Evolutionary conservation across 2,329 filamentous ascomycete species (phyloP), one percentile per base, ranked within the genome.

Genomic region (Neonectria hederae): DNA sequence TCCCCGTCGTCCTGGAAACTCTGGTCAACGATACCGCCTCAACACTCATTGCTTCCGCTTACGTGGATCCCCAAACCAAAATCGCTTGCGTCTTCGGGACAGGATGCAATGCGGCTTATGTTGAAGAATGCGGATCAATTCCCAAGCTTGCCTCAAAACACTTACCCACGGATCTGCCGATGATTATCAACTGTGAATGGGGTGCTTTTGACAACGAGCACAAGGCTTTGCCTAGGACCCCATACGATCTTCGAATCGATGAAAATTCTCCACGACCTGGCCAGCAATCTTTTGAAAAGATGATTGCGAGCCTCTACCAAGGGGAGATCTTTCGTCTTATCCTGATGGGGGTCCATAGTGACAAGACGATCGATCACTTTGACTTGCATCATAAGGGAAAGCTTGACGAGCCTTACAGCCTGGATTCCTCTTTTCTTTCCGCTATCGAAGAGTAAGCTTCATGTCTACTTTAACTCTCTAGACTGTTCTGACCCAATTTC

Each of bases 41-140:
- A 74, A 99, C 96, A 32, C 84, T 99, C 74, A 97, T 99, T 75
- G 96, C 96, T 65, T 98, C 95, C 22, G 91, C 93, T 30, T 99
- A 99, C 82, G 97, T 95, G n/a, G 94, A 99, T 77, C 83, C 90
- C 48, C 89, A 90, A 72, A 97, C 97, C 87, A 94, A 90, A 81
- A 96, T 98, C 74, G 96, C 96, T 59, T 97, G 95, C 81, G 99
- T 99, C 77, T 99, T 99, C 75, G 96, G 96, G 73, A 99, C 96
- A 13, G 96, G 96, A 64, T 97, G 96, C 83, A 99, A 99, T 76
- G 96, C 95, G 42, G 96, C 96, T 42, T 99, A 99, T 83, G 97
- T 99, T 92, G 96, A 99, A 81, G 82, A 97, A 75, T 92, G 89
- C 69, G 94, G 93, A 69, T 92, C 91, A 11, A 93, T 99, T 69